Evolutionary conservation across 1,139 yeast species (phyloP).

Genomic region (Wickerhamiella infanticola): DNA sequence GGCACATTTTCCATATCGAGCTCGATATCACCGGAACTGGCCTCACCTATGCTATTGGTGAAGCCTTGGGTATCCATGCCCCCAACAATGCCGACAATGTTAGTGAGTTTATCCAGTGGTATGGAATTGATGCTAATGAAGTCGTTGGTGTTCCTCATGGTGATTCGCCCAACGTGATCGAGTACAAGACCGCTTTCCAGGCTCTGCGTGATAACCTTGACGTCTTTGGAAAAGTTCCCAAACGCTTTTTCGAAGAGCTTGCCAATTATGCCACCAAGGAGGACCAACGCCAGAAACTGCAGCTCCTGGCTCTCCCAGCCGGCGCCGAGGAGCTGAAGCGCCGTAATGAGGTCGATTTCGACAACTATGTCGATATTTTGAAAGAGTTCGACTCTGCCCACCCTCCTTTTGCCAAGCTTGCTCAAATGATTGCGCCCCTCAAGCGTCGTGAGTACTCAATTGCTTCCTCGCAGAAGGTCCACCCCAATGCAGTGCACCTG

Average conservation of each 20-base stretch:
- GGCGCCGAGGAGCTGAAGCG: slow-evolving; percentile 80
- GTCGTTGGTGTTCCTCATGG: slow-evolving; percentile 58
- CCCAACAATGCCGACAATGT: slow-evolving; percentile 59
- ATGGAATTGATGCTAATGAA: slow-evolving; percentile 55
- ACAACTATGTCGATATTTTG: slow-evolving; percentile 68
- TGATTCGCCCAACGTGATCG: slow-evolving; percentile 47
- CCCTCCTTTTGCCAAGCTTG: slow-evolving; percentile 60
- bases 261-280: slow-evolving; percentile 60
- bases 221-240: slow-evolving; percentile 88
- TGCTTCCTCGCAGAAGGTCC: slow-evolving; percentile 88
- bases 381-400: slow-evolving; percentile 70
- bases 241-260: slow-evolving; percentile 78
- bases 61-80: slow-evolving; percentile 92
- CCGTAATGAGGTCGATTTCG: slow-evolving; percentile 73
- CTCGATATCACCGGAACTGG: slow-evolving; percentile 87
- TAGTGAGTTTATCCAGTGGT: slow-evolving; percentile 49
- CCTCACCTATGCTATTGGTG: slow-evolving; percentile 83
- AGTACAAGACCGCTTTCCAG: slow-evolving; percentile 71
- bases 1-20: slow-evolving; percentile 94
- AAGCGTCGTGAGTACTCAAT: slow-evolving; percentile 98
- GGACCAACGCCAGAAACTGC: slow-evolving; percentile 40
- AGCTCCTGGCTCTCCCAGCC: slow-evolving; percentile 51
- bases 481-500: slow-evolving; percentile 80
- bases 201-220: slow-evolving; percentile 68
- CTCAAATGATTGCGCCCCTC: slow-evolving; percentile 62